Conservation (phyloP, 768 basidiomycete genomes). For the Ramaria sp. region DNA sequence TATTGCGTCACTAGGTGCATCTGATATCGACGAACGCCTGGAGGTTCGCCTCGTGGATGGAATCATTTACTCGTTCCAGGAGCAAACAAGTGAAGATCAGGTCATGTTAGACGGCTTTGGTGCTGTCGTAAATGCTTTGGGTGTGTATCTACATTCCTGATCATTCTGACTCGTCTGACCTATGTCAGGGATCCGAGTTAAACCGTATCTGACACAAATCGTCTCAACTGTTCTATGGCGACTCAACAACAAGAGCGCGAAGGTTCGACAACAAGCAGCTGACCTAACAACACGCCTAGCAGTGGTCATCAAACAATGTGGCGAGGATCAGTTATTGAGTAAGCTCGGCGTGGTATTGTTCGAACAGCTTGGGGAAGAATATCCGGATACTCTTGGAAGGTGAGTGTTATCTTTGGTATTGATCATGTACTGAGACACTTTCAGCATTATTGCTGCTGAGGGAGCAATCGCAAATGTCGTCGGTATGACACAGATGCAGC, state of each 20-base stretch:
- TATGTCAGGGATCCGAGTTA: conserved; percentile 72
- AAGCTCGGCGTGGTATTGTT: conserved; percentile 95
- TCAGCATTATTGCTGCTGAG: conserved; percentile 95
- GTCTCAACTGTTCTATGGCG: conserved; percentile 99
- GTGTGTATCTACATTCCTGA: conserved; percentile 18
- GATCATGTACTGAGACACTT: background rate
- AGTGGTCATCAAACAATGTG: conserved; percentile 97
- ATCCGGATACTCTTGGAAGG: conserved; percentile 91
- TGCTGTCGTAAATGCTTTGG: conserved; percentile 91
- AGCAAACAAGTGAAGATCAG: conserved; percentile 97
- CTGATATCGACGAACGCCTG: conserved; percentile 92
- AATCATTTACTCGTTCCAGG: conserved; percentile 99
- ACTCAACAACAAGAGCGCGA: conserved; percentile 98
- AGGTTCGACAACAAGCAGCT: conserved; percentile 98
- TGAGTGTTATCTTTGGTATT: conserved; percentile 15
- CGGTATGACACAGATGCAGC: conserved; percentile 99
- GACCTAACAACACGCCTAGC: conserved; percentile 93
- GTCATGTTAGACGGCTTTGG: conserved; percentile 99
- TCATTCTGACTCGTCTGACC: background rate
- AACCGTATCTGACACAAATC: conserved; percentile 97
- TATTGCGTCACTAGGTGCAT: conserved; percentile 85
- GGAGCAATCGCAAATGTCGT: conserved; percentile 99
- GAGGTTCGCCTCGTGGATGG: conserved; percentile 94
- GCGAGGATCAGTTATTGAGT: conserved; percentile 90
- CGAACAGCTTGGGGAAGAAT: conserved; percentile 98